Evolutionary conservation across 805 yeast species (phyloP), one percentile per base, ranked within the genome.

Genomic region (Ogataea parapolymorpha): DNA sequence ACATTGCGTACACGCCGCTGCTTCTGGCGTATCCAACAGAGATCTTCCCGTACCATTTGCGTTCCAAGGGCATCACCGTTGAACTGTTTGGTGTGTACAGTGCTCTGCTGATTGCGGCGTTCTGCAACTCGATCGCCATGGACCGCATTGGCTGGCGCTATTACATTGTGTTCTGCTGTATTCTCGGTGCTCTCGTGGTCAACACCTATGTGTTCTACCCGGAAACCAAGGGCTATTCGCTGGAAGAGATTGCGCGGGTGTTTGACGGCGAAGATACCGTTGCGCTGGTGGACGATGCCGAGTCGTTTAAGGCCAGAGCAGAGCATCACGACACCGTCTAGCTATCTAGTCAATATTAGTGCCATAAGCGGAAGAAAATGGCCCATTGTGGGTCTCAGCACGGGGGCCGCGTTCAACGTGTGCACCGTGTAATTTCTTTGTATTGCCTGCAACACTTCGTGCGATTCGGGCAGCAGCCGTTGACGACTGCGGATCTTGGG

Each of bases 21-120:
- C 72, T 77, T 35, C 62, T 59, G 53, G 55, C 72, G 31, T 75
- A 74, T 53, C 46, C 53, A 2, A 53, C 67, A 28, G 72, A 79
- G 54, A 71, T 78, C n/a, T 80, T 75, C 58, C 79, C 78, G 26
- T 63, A 76, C 51, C 68, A 75, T 42, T 66, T 80, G 32, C 72
- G 85, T 61, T 72, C 83, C 12, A 66, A 76, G 46, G 85, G 86
- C 46, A 77, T 79, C 79, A 72, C 84, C 15, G 45, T 50, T 11
- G 42, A 44, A 27, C 26, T 45, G 29, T 34, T 50, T 18, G 46
- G 42, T 12, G 35, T 41, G 11, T 42, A 55, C 32, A 32, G 45
- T 22, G 46, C 51, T 10, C 36, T 46, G 35, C 33, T 59, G 22
- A 43, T 55, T 44, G 56, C 53, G 11, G 45, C 52, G 5, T 56